Evolutionary conservation across 2,329 filamentous ascomycete species (phyloP), one percentile per base, ranked within the genome.

Genomic region (Botryotinia globosa): DNA sequence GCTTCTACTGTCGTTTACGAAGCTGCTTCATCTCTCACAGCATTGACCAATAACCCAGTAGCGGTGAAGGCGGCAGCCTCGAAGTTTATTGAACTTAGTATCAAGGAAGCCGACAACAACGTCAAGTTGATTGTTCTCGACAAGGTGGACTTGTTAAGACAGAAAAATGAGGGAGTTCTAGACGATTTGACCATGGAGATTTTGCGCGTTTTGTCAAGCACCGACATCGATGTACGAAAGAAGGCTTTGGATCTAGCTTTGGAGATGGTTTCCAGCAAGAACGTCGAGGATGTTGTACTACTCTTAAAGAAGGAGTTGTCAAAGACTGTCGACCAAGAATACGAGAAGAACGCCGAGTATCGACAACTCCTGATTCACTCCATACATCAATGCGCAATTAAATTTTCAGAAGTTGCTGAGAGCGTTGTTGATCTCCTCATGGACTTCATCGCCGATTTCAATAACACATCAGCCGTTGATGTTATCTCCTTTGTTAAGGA

Each of bases 401-500:
- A 97, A 81, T 98, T 98, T 85, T 98, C 96, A 18, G 95, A 99
- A 83, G 95, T 99, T 75, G 96, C 96, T 39, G 93, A 95, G 63
- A 98, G 94, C 80, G 96, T 99, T 25, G 96, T 99, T 71, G 96
- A 96, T 76, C 88, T 98, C 62, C 88, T 99, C 71, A 99, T 99
- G 96, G 96, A 99, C 83, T 98, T 98, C 81, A 98, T 99, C 80
- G 94, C 93, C 69, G 96, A 99, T 82, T 98, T 98, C 82, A 98
- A 97, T 85, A 98, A 97, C 80, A 92, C 93, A 62, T 97, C 95
- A 1, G 96, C 96, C 1, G 93, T 99, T 44, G 96, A 99, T 82
- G 95, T 99, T 71, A 98, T 99, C 80, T 94, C 94, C 72, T 99
- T 99, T 80, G 94, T 99, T 76, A 99, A 99, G 84, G 96, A 99